phyloP scores from a whole-genome alignment of 2,329 filamentous ascomycete genomes.

The Talaromyces sp. region DNA sequence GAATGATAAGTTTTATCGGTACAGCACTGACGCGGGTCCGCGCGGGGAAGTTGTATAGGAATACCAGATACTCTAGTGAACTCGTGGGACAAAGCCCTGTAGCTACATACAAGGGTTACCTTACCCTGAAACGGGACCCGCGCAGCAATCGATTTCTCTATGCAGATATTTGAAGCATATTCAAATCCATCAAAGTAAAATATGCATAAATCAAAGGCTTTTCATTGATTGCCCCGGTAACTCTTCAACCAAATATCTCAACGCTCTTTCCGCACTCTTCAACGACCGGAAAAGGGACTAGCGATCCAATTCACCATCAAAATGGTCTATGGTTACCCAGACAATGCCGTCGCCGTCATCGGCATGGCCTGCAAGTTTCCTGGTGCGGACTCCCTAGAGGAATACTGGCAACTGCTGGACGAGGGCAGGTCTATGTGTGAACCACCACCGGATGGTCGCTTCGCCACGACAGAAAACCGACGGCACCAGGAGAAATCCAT shows the following conservation, averaged over 20 bases:
- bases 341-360: conserved; percentile 60
- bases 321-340: conserved; percentile 7
- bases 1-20: not conserved
- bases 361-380: conserved; percentile 74
- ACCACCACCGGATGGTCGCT: conserved; percentile 60
- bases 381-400: conserved; percentile 46
- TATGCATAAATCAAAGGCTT: not conserved
- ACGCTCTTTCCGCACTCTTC: not conserved
- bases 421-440: conserved; percentile 31
- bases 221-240: not conserved
- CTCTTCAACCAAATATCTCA: not conserved
- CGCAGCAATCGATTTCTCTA: not conserved
- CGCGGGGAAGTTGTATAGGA: not conserved
- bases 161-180: not conserved
- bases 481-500: conserved; percentile 66
- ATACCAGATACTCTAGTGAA: not conserved
- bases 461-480: conserved; percentile 64
- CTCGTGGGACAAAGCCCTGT: not conserved
- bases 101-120: not conserved
- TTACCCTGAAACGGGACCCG: not conserved
- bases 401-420: conserved; percentile 36
- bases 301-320: not conserved
- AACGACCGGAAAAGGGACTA: not conserved
- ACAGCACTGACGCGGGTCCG: not conserved
- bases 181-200: not conserved